Evolutionary conservation across 805 yeast genomes (phyloP).

Genomic region (Vanderwaltozyma yarrowii): DNA sequence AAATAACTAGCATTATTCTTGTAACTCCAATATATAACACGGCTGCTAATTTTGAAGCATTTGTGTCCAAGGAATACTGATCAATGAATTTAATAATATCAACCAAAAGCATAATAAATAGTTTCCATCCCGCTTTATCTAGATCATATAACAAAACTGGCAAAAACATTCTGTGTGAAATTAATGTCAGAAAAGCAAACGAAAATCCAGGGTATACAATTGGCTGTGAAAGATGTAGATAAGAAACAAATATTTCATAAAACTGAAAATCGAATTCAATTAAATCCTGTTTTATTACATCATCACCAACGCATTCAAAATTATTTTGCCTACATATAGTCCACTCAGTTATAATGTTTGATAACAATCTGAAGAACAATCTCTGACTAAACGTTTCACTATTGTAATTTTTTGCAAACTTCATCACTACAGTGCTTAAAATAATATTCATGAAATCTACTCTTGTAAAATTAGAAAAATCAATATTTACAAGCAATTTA

Average conservation of each 20-base stretch:
- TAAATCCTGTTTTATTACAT: conserved; percentile 26
- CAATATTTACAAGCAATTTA: conserved; percentile 45
- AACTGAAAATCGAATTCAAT: conserved; percentile 40
- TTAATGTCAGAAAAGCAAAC: conserved; percentile 84
- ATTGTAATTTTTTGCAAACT: conserved; percentile 71
- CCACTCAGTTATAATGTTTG: conserved; percentile 71
- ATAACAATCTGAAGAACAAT: conserved; percentile 82
- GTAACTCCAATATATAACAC: conserved; percentile 78
- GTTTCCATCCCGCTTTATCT: conserved; percentile 47
- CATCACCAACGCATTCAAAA: conserved; percentile 19
- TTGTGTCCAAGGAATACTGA: conserved; percentile 47
- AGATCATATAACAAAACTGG: conserved; percentile 60
- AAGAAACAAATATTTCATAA: conserved; percentile 52
- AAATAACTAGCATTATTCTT: conserved; percentile 62
- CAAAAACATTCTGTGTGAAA: conserved; percentile 80
- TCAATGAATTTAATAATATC: conserved; percentile 66
- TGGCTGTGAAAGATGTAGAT: conserved; percentile 72
- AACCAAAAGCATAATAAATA: conserved; percentile 48
- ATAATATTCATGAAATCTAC: conserved; percentile 45
- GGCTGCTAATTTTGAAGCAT: conserved; percentile 51
- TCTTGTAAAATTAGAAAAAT: conserved; percentile 34
- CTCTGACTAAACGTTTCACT: conserved; percentile 62
- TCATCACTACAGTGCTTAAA: conserved; percentile 51
- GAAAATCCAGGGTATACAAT: conserved; percentile 86
- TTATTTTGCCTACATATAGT: conserved; percentile 31